These are phyloP conservation scores for Xerocomellus intermedius DNA, from an alignment of 768 basidiomycete genomes.

Conservation along the genomic window DNA sequence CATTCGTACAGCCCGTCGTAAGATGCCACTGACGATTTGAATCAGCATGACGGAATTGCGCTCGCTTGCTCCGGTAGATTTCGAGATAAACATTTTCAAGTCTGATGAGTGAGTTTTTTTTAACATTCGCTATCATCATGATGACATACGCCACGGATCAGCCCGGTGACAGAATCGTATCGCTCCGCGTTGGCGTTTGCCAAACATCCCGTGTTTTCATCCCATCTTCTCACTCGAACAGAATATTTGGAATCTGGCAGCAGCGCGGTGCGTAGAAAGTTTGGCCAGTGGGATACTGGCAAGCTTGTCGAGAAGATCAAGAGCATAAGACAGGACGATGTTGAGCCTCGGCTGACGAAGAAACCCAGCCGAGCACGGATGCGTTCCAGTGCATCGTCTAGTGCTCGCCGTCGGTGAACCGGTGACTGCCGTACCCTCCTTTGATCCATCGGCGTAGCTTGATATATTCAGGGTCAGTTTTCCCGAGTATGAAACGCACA, in stretches of 20 bases:
- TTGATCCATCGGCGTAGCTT: constrained; percentile 7
- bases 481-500: constrained; percentile 4
- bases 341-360: constrained; percentile 26
- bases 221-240: constrained; percentile 63
- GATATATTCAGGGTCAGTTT: constrained; percentile 22
- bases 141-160: constrained; percentile 32
- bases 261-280: constrained; percentile 71
- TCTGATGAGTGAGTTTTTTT: constrained; percentile 63
- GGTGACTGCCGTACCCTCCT: constrained; percentile 17
- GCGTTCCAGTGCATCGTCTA: constrained; percentile 19
- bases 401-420: constrained; percentile 33
- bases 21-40: constrained; percentile 16
- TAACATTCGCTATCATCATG: constrained; percentile 3
- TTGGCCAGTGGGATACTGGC: constrained; percentile 55
- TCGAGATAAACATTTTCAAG: constrained; percentile 69
- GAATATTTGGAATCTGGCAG: constrained; percentile 88
- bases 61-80: constrained; percentile 78
- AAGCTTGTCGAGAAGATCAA: constrained; percentile 26
- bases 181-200: constrained; percentile 59
- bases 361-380: constrained; percentile 29
- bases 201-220: constrained; percentile 47
- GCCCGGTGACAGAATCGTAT: constrained; percentile 68
- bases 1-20: constrained; percentile 12
- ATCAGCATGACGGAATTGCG: constrained; percentile 70
- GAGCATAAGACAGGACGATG: constrained; percentile 16